Percentiles rank a stretch among this genome's conserved stretches.
These are phyloP conservation scores for Dendrobium catenatum DNA, from an alignment of 106 monocot genomes.

Conservation along the genomic window DNA sequence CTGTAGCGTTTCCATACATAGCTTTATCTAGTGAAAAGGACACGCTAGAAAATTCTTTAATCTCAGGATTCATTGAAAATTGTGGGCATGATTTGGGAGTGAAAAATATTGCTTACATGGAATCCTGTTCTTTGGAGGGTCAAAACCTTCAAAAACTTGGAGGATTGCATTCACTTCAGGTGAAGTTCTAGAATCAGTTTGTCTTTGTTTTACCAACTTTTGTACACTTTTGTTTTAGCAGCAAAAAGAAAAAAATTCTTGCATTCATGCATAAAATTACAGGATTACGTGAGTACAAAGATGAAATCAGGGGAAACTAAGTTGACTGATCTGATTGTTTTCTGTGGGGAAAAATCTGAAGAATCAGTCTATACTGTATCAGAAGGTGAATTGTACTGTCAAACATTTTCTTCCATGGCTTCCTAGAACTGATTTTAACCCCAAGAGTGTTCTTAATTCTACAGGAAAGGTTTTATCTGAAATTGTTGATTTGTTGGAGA, in stretches of 20 bases:
- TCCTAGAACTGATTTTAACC: neutral
- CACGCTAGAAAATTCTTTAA: constrained; percentile 55
- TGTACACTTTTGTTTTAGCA: neutral
- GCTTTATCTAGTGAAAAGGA: constrained; percentile 39
- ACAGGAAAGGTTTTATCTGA: constrained; percentile 56
- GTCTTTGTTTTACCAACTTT: neutral
- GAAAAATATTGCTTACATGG: constrained; percentile 42
- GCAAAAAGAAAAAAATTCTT: neutral
- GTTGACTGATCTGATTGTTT: constrained; percentile 54
- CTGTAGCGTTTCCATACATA: constrained; percentile 90
- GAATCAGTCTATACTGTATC: constrained; percentile 24
- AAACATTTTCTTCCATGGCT: neutral
- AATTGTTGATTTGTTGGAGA: constrained; percentile 43
- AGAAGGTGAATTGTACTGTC: constrained; percentile 39
- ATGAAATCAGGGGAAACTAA: constrained; percentile 20
- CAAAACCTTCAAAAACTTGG: constrained; percentile 40
- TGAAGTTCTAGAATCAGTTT: constrained; percentile 12
- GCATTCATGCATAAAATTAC: constrained; percentile 1
- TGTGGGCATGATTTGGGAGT: constrained; percentile 44
- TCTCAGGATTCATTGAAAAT: constrained; percentile 53
- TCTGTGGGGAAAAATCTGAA: constrained; percentile 33
- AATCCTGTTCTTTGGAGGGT: constrained; percentile 46
- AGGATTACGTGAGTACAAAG: constrained; percentile 58
- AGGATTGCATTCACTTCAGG: constrained; percentile 44
- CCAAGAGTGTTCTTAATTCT: neutral